These are phyloP conservation scores for Pseudevernia furfuracea DNA, from an alignment of 495 filamentous ascomycete genomes.

Conservation along the genomic window DNA sequence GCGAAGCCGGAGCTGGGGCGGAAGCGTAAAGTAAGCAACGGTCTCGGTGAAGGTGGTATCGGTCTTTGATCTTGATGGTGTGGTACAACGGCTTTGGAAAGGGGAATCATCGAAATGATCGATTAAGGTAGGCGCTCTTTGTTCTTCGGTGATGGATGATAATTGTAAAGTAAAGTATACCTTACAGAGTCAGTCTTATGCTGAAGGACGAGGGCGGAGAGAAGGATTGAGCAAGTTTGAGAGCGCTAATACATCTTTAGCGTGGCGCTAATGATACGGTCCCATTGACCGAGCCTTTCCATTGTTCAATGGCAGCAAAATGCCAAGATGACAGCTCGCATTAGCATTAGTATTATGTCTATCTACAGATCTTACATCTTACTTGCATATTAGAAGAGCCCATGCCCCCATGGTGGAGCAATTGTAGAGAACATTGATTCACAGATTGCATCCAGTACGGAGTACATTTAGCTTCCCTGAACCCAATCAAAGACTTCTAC, in stretches of 20 bases:
- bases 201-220: background rate
- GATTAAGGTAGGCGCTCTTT: background rate
- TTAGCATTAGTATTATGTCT: no score
- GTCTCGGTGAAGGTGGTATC: no score
- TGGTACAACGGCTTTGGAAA: background rate
- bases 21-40: background rate
- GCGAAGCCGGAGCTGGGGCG: background rate
- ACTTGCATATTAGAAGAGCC: no score
- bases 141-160: no score
- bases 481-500: background rate
- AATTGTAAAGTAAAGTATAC: no score
- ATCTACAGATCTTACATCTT: no score
- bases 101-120: background rate
- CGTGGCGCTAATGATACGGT: background rate
- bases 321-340: background rate
- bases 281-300: background rate
- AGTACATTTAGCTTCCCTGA: background rate
- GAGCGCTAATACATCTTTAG: conserved; percentile 2
- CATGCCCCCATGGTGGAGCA: no score
- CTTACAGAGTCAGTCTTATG: no score
- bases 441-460: no score
- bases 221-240: conserved; percentile 15
- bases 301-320: no score
- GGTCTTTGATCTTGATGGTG: background rate
- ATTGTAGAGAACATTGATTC: no score